Evolutionary conservation across 2,329 filamentous ascomycete species (phyloP), one percentile per base, ranked within the genome.

Genomic region (Pseudogymnoascus sp.): DNA sequence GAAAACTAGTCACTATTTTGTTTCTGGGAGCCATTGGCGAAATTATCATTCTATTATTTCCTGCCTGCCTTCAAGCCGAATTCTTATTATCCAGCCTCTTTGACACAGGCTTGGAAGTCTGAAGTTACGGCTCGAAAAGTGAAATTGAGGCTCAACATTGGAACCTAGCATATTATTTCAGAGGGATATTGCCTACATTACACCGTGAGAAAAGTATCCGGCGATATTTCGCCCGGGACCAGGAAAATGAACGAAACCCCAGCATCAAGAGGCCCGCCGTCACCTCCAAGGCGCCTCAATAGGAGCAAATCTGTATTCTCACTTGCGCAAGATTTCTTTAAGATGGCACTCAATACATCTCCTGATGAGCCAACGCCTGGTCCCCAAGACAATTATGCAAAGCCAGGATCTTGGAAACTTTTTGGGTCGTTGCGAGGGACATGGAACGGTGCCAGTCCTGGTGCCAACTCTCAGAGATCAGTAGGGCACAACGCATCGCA

Each of bases 301-400:
- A 19, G 59, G 22, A 60, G 59, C 33, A 60, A 40, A 26, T 60
- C 59, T 28, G 38, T 60, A 60, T 60, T 60, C 38, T 60, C 59
- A 40, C 59, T 60, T 16, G 59, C 59, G 59, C 59, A 60, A 31
- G 59, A 60, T 60, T 60, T 60, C 19, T 40, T 60, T n/a, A 60
- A 60, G 33, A 26, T 60, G 59, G n/a, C 33, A 22, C 22, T 60
- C 33, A 38, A 60, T 11, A 31, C 33, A 26, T 3, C 22, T 35
- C 6, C 22, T 26, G 19, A 60, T 16, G 7, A 26, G 24, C 19
- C 35, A 16, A 40, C 22, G 12, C 12, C 33, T 41, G 22, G 14
- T 6, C 4, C 33, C 8, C 33, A 16, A 16, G 11, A 26, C 22
- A 40, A 2, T 12, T 38, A 16, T 60, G 11, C 59, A 10, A 41